phyloP scores from a whole-genome alignment of 495 filamentous ascomycete genomes.

The Aspergillus haitiensis region DNA sequence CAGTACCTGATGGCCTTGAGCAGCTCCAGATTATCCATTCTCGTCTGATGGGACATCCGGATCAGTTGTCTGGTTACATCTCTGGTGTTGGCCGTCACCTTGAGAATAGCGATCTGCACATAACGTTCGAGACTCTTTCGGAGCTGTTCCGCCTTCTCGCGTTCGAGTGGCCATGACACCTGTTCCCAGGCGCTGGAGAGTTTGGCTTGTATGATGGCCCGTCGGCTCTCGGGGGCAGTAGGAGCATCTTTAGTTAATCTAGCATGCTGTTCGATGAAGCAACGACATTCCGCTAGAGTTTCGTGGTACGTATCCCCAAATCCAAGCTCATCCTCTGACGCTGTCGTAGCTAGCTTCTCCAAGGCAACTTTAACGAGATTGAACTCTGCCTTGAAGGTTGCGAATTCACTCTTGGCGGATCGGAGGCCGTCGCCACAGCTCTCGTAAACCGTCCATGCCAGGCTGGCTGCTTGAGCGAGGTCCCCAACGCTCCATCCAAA shows the following conservation, averaged over 20 bases:
- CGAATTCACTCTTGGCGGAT: constrained; percentile 13
- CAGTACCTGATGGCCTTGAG: constrained; percentile 15
- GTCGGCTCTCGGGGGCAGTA: not conserved
- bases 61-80: constrained; percentile 8
- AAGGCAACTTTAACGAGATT: constrained; percentile 8
- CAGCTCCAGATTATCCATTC: constrained; percentile 12
- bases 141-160: constrained; percentile 15
- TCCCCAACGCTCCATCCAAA: constrained; percentile 18
- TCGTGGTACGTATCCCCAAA: constrained; percentile 7
- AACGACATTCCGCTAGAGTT: constrained; percentile 10
- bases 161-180: constrained; percentile 15
- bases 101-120: constrained; percentile 17
- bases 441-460: constrained; percentile 16
- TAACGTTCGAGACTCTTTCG: constrained; percentile 13
- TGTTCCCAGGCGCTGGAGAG: constrained; percentile 8
- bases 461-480: constrained; percentile 6
- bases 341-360: constrained; percentile 1
- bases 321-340: constrained; percentile 8
- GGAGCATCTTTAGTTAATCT: not conserved
- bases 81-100: constrained; percentile 10
- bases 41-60: constrained; percentile 7
- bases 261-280: constrained; percentile 11
- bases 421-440: not conserved
- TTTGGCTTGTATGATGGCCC: constrained; percentile 4
- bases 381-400: constrained; percentile 12